phyloP scores from a whole-genome alignment of 768 basidiomycete genomes.

The Porpolomopsis calyptriformis region DNA sequence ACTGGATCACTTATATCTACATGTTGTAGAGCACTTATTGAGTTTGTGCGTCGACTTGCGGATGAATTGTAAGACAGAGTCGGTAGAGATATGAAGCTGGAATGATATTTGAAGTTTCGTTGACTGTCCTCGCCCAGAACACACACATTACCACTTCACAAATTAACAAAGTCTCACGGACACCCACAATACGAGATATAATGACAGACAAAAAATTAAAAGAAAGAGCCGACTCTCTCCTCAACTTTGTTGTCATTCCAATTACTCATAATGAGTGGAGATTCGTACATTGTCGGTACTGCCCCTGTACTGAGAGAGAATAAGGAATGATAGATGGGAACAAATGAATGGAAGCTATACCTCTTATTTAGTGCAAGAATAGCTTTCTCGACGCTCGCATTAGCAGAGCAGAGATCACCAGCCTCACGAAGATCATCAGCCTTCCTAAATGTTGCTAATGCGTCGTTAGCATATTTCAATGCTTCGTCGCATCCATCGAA shows the following conservation, averaged over 20 bases:
- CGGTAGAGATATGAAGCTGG: too few species aligned
- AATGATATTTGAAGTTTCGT: too few species aligned
- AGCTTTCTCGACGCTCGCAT: slow-evolving; percentile 9
- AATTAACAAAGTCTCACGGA: too few species aligned
- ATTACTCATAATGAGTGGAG: slow-evolving; percentile 13
- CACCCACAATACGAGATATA: too few species aligned
- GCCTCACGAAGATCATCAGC: slow-evolving; percentile 13
- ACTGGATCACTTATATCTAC: not conserved
- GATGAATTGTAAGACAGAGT: not conserved
- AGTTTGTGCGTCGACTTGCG: slow-evolving; percentile 22
- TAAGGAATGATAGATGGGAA: slow-evolving; percentile 11
- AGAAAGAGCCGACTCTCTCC: not conserved
- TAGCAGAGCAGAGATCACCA: slow-evolving; percentile 12
- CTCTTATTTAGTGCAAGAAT: slow-evolving; percentile 10
- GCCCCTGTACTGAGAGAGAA: slow-evolving; percentile 11
- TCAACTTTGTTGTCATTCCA: slow-evolving; percentile 13
- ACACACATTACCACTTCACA: too few species aligned
- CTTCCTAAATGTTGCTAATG: slow-evolving; percentile 13
- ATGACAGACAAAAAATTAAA: too few species aligned
- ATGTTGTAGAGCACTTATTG: slow-evolving; percentile 26
- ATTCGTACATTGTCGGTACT: slow-evolving; percentile 9
- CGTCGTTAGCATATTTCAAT: slow-evolving; percentile 12
- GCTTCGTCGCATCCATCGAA: slow-evolving; percentile 12
- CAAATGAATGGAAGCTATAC: slow-evolving; percentile 10
- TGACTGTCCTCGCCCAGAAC: too few species aligned